Evolutionary conservation across 2,329 filamentous ascomycete species (phyloP).

Genomic region (Alternaria solani): DNA sequence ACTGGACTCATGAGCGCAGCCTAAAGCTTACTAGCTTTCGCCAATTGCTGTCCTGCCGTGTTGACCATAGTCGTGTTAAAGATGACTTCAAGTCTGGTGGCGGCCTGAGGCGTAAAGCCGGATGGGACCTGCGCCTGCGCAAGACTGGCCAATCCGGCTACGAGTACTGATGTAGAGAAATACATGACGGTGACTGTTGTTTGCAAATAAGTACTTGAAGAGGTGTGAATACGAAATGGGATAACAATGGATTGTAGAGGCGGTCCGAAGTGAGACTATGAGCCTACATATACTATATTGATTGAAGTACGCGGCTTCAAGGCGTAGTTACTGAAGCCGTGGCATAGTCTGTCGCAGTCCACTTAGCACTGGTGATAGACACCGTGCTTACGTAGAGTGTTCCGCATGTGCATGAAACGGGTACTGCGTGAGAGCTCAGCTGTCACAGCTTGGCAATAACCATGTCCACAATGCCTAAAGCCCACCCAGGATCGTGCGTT

Average conservation of each 20-base stretch:
- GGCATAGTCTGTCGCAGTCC: constrained; percentile 33
- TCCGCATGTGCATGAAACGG: constrained; percentile 40
- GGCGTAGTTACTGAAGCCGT: constrained; percentile 22
- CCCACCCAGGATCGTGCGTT: background rate
- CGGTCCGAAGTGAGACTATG: constrained; percentile 5
- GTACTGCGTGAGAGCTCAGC: constrained; percentile 33
- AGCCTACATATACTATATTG: constrained; percentile 22
- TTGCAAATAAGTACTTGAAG: background rate
- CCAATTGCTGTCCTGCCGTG: constrained; percentile 37
- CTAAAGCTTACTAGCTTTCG: constrained; percentile 38
- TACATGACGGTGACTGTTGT: constrained; percentile 26
- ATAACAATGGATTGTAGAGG: background rate
- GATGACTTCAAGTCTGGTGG: constrained; percentile 41
- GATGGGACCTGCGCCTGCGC: constrained; percentile 45
- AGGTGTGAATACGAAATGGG: background rate
- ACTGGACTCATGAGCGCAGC: background rate
- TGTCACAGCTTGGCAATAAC: constrained; percentile 32
- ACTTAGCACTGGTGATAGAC: constrained; percentile 22
- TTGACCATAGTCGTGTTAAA: constrained; percentile 44
- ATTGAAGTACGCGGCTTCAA: constrained; percentile 33
- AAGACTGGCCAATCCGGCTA: constrained; percentile 33
- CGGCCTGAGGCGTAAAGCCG: constrained; percentile 40
- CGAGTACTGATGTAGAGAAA: constrained; percentile 32
- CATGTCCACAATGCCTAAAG: constrained; percentile 23
- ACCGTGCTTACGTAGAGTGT: constrained; percentile 23